These are phyloP conservation scores for Pseudogymnoascus sp. DNA, from an alignment of 2,329 filamentous ascomycete genomes.

Conservation along the genomic window DNA sequence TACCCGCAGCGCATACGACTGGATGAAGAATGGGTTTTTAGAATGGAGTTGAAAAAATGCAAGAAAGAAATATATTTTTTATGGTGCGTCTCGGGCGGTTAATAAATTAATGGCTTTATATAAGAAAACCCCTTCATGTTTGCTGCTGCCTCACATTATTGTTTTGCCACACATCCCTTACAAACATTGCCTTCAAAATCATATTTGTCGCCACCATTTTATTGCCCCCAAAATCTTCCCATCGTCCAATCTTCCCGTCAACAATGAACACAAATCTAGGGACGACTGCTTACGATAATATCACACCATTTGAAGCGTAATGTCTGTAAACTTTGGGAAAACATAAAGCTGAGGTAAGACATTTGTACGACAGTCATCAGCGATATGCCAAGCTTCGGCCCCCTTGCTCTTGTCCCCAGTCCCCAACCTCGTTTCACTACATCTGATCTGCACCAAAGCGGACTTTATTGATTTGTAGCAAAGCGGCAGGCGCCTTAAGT, in stretches of 20 bases:
- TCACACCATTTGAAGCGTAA: not conserved
- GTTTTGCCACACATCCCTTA: too few relatives aligned
- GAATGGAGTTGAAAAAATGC: not conserved
- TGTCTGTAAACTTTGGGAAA: not conserved
- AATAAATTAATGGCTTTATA: not conserved
- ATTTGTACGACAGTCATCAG: not conserved
- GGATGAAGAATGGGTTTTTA: not conserved
- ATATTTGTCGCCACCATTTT: too few relatives aligned
- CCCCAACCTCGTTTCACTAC: not conserved
- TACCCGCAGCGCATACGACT: not conserved
- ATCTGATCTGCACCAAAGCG: not conserved
- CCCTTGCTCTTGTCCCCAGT: not conserved
- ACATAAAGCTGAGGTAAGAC: not conserved
- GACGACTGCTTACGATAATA: not conserved
- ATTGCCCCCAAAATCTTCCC: not conserved
- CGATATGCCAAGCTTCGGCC: not conserved
- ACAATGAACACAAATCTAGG: not conserved
- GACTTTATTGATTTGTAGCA: not conserved
- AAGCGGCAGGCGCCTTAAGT: not conserved
- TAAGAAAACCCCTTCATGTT: not conserved
- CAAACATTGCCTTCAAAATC: too few relatives aligned
- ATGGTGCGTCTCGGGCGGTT: not conserved
- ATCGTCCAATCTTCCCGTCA: not conserved
- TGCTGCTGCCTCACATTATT: too few relatives aligned
- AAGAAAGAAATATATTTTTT: not conserved